These are phyloP conservation scores for Rhizopus delemar DNA, from an alignment of 371 early-diverging fungal genomes.

Conservation along the genomic window DNA sequence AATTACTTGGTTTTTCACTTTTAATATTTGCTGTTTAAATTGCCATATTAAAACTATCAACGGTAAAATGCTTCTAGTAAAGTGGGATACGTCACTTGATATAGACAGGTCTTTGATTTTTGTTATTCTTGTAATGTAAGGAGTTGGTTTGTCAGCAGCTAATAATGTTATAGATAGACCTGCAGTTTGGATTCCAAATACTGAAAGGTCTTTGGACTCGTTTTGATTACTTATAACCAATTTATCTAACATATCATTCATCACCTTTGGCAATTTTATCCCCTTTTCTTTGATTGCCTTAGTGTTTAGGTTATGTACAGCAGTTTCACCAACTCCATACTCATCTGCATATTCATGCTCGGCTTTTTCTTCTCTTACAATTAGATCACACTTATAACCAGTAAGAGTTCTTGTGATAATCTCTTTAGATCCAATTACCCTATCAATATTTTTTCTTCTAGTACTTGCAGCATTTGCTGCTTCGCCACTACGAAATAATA, in stretches of 20 bases:
- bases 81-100: constrained; percentile 11
- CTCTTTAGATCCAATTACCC: constrained; percentile 16
- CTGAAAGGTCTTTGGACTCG: constrained; percentile 9
- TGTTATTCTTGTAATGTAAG: constrained; percentile 19
- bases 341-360: constrained; percentile 13
- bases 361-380: constrained; percentile 17
- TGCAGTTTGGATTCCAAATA: constrained; percentile 14
- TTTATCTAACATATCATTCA: constrained; percentile 21
- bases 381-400: constrained; percentile 14
- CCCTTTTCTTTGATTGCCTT: constrained; percentile 20
- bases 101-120: constrained; percentile 7
- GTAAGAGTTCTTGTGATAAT: constrained; percentile 1
- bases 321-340: constrained; percentile 16
- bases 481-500: constrained; percentile 12
- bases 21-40: constrained; percentile 14
- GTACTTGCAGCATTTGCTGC: constrained; percentile 7
- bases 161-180: constrained; percentile 13
- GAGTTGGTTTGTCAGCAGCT: constrained; percentile 12
- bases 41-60: constrained; percentile 16
- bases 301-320: constrained; percentile 10
- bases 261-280: constrained; percentile 18
- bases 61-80: constrained; percentile 13
- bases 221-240: constrained; percentile 10
- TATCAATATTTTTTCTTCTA: constrained; percentile 15
- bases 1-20: constrained; percentile 9